Conservation (phyloP, 306 rosid genomes). For the Vicia sativa region DNA sequence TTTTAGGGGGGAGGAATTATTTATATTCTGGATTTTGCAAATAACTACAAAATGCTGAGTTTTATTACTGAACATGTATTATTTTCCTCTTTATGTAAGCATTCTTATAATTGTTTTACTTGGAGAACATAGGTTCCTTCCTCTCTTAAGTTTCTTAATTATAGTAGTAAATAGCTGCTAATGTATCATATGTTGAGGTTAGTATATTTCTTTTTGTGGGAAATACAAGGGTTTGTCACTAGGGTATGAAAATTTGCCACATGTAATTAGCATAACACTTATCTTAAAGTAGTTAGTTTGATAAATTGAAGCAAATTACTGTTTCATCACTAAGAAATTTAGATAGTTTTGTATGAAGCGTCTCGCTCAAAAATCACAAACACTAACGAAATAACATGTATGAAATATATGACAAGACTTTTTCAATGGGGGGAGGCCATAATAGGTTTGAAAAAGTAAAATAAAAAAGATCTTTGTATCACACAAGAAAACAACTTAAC, state of each 20-base stretch:
- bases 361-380: conserved; percentile 23
- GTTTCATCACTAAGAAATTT: conserved; percentile 20
- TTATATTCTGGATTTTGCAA: not conserved
- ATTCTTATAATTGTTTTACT: not conserved
- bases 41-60: not conserved
- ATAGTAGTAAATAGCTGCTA: not conserved
- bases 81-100: not conserved
- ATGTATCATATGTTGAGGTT: conserved; percentile 16
- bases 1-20: not conserved
- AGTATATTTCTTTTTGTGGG: not conserved
- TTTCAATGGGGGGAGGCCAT: conserved; percentile 1
- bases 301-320: not conserved
- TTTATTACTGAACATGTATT: not conserved
- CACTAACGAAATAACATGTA: conserved; percentile 16
- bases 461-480: no score
- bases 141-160: not conserved
- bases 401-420: conserved; percentile 5
- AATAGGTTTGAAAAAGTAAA: not conserved
- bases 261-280: not conserved
- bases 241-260: not conserved
- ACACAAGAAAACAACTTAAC: no score
- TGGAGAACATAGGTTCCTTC: not conserved
- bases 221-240: not conserved
- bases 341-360: not conserved
- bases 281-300: not conserved